Evolutionary conservation across 441 rosid genomes (phyloP).

Genomic region (Gossypium gossypioides): DNA sequence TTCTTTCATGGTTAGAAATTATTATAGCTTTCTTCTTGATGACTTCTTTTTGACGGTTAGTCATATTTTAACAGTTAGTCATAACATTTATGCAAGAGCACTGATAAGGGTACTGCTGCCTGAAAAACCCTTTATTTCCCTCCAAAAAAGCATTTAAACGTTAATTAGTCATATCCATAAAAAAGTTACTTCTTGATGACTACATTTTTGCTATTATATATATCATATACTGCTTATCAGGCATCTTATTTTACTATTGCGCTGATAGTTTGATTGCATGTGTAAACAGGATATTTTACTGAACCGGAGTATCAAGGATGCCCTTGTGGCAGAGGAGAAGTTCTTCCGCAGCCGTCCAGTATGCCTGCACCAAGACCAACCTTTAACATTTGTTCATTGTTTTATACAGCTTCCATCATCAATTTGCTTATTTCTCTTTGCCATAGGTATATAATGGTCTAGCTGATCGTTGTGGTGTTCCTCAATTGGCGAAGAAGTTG

Average conservation of each 20-base stretch:
- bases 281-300: conserved; percentile 56
- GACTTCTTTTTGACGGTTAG: not conserved
- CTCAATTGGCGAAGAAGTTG: conserved; percentile 83
- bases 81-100: not conserved
- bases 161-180: not conserved
- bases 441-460: conserved; percentile 67
- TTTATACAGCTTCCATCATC: conserved; percentile 8
- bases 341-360: conserved; percentile 92
- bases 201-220: not conserved
- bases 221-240: not conserved
- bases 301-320: conserved; percentile 82
- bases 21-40: not conserved
- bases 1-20: not conserved
- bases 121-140: not conserved
- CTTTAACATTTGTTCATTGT: conserved; percentile 5
- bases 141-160: not conserved
- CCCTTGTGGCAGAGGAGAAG: conserved; percentile 79
- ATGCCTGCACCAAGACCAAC: conserved; percentile 27
- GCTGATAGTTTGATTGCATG: not conserved
- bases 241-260: not conserved
- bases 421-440: not conserved
- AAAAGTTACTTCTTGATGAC: not conserved
- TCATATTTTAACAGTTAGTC: not conserved
- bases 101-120: not conserved
- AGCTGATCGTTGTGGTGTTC: conserved; percentile 79